phyloP scores from a whole-genome alignment of 805 yeast genomes.

The Soucietia sequanensis region DNA sequence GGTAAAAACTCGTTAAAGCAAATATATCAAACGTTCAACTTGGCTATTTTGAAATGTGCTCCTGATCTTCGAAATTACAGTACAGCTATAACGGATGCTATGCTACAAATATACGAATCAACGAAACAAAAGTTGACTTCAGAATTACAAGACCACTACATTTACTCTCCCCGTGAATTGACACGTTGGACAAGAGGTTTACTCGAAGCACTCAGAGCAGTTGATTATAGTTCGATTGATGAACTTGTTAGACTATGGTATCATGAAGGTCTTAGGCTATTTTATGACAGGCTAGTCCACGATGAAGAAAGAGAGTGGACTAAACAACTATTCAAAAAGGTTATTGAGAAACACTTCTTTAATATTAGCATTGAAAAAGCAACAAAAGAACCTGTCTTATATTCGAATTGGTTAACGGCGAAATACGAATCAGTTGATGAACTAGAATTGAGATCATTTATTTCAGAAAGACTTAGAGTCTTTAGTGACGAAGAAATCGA shows the following conservation, averaged over 20 bases:
- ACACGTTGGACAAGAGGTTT: constrained; percentile 88
- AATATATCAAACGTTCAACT: constrained; percentile 62
- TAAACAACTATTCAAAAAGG: constrained; percentile 25
- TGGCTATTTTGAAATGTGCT: constrained; percentile 54
- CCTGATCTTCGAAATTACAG: constrained; percentile 61
- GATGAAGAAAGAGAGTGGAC: constrained; percentile 52
- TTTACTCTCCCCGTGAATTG: constrained; percentile 86
- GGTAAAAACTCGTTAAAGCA: constrained; percentile 56
- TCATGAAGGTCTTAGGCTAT: constrained; percentile 77
- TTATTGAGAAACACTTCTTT: constrained; percentile 45
- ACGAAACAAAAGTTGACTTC: constrained; percentile 43
- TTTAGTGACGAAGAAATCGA: constrained; percentile 80
- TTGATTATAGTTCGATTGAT: constrained; percentile 33
- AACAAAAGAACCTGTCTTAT: constrained; percentile 55
- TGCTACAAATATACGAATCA: constrained; percentile 58
- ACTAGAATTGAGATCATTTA: constrained; percentile 49
- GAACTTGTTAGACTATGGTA: constrained; percentile 66
- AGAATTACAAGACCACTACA: constrained; percentile 53
- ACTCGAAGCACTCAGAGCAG: constrained; percentile 44
- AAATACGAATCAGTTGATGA: constrained; percentile 57
- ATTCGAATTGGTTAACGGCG: constrained; percentile 71
- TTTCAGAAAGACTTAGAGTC: constrained; percentile 60
- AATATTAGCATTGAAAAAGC: constrained; percentile 34
- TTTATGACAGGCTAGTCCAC: constrained; percentile 65
- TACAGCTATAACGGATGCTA: constrained; percentile 54